phyloP scores from a whole-genome alignment of 345 rosid genomes.

The Erysimum cheiranthoides region DNA sequence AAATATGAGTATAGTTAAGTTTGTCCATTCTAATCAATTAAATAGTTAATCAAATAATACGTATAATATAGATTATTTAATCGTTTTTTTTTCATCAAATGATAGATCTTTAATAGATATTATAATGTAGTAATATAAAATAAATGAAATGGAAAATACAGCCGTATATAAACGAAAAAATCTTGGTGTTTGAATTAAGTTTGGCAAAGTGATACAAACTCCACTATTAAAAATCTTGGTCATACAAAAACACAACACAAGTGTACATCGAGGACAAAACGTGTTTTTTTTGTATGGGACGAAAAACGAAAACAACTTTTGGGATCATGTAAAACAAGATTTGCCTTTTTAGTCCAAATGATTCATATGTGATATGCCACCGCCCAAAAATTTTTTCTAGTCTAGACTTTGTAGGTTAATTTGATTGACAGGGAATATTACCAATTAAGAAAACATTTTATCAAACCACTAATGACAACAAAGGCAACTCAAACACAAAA shows the following conservation, averaged over 20 bases:
- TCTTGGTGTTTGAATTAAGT: slow-evolving; percentile 16
- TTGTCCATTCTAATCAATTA: not conserved
- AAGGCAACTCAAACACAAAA: not conserved
- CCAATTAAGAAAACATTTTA: not conserved
- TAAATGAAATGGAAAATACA: slow-evolving; percentile 5
- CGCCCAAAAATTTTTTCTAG: slow-evolving; percentile 24
- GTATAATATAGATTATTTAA: not conserved
- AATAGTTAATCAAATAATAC: not conserved
- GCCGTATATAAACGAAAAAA: slow-evolving; percentile 3
- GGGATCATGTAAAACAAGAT: slow-evolving; percentile 38
- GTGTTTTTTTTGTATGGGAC: slow-evolving; percentile 12
- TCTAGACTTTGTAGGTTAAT: slow-evolving; percentile 3
- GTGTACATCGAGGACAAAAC: slow-evolving; percentile 30
- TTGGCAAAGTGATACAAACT: slow-evolving; percentile 17
- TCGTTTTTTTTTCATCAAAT: not conserved
- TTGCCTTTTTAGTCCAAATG: slow-evolving; percentile 33
- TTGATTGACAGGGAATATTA: not conserved
- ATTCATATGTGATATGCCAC: slow-evolving; percentile 32
- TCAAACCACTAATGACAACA: not conserved
- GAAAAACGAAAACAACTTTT: slow-evolving; percentile 14
- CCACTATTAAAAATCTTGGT: slow-evolving; percentile 16
- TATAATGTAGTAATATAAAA: not conserved
- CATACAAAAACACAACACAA: slow-evolving; percentile 39
- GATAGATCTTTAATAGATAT: not conserved
- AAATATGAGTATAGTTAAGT: not conserved